phyloP scores from a whole-genome alignment of 78 protist genomes.

The Pelomyxa schiedti region DNA sequence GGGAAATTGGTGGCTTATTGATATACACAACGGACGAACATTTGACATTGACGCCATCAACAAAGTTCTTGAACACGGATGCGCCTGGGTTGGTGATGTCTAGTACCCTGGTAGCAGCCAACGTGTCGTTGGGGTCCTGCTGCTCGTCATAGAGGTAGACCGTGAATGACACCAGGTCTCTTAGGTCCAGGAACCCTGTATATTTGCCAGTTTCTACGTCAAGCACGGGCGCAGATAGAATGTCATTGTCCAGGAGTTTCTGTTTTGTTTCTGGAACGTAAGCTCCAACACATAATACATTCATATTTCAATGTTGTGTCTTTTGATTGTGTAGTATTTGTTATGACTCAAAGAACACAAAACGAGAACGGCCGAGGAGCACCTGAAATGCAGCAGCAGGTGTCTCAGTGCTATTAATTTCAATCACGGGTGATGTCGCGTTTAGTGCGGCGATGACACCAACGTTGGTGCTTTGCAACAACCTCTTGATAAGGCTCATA shows the following conservation, averaged over 20 bases:
- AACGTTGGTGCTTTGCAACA: too few species aligned
- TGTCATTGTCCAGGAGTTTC: constrained; percentile 13
- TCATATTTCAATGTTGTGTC: too few species aligned
- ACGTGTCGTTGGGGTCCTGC: background rate
- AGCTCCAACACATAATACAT: too few species aligned
- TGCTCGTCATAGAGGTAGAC: constrained; percentile 14
- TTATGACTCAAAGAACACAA: too few species aligned
- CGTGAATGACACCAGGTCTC: constrained; percentile 26
- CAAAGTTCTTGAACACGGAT: constrained; percentile 11
- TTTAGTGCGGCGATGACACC: too few species aligned
- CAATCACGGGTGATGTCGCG: too few species aligned
- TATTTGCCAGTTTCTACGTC: constrained; percentile 3
- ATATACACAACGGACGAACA: constrained; percentile 1
- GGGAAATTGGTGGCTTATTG: background rate
- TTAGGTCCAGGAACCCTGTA: constrained; percentile 21
- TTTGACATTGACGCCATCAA: constrained; percentile 19
- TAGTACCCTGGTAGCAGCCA: constrained; percentile 7
- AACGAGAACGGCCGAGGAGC: too few species aligned
- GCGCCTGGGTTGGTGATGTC: constrained; percentile 29
- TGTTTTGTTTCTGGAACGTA: too few species aligned
- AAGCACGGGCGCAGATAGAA: constrained; percentile 30
- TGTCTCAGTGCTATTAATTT: too few species aligned
- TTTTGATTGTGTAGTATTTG: too few species aligned
- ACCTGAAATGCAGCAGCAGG: too few species aligned
- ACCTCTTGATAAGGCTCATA: too few species aligned